A percentile compares a stretch with the other conserved stretches of the same genome.
These are phyloP conservation scores for Cantharellus anzutake DNA, from an alignment of 768 basidiomycete species.

Conservation along the genomic window DNA sequence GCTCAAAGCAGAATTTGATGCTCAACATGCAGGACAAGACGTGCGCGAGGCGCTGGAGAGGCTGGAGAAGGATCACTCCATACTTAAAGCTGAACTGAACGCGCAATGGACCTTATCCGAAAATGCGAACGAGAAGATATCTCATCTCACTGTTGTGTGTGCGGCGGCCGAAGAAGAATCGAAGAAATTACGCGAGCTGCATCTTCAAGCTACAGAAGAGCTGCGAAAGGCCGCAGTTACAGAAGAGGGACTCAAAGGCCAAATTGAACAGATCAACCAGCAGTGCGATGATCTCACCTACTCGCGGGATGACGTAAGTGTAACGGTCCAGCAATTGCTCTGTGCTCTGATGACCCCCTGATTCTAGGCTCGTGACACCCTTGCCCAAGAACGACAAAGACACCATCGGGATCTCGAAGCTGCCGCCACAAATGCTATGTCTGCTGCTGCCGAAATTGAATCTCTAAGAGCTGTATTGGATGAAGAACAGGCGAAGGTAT, in stretches of 20 bases:
- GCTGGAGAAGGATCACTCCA: neutral
- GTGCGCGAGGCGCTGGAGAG: slow-evolving; percentile 1
- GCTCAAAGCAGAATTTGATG: slow-evolving; percentile 29
- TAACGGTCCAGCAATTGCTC: neutral
- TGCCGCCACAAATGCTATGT: neutral
- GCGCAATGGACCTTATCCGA: slow-evolving; percentile 55
- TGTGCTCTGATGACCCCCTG: neutral
- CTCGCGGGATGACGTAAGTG: neutral
- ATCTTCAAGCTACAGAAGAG: neutral
- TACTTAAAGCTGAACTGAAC: slow-evolving; percentile 30
- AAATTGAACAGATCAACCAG: neutral
- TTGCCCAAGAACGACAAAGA: neutral
- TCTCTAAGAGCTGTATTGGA: neutral
- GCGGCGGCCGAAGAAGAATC: slow-evolving; percentile 13
- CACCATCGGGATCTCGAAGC: neutral
- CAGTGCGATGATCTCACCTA: neutral
- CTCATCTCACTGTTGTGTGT: slow-evolving; percentile 7
- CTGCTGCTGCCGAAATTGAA: neutral
- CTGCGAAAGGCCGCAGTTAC: neutral
- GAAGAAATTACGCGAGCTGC: slow-evolving; percentile 15
- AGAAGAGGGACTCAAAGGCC: neutral
- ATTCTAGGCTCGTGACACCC: neutral
- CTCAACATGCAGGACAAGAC: slow-evolving; percentile 17
- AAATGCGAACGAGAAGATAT: slow-evolving; percentile 25
- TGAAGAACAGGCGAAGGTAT: neutral